Evolutionary conservation across 1,284 basidiomycete genomes (phyloP), one percentile per base, ranked within the genome.

Genomic region (Ceratobasidium sp.): DNA sequence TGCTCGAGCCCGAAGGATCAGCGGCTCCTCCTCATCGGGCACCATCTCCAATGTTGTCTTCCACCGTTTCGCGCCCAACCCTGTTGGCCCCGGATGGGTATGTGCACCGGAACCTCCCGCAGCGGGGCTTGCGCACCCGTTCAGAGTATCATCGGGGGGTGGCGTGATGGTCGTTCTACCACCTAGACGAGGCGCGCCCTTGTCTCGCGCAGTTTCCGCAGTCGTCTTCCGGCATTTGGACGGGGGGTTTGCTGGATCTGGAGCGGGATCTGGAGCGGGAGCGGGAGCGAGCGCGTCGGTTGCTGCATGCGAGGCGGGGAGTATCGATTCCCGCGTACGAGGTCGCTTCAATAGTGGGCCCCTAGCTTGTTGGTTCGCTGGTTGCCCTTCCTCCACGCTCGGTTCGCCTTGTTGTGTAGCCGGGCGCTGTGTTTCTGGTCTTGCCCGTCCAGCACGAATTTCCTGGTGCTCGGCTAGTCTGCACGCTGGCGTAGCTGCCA

Each of bases 401-500:
- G 38, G 38, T 38, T 8, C 38, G 38, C 38, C 38, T 8, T 38
- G 38, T 8, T 38, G 38, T 8, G 38, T 38, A 38, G 38, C 8
- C 38, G 38, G 38, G 38, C 8, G 38, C 4, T 8, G 4, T 38
- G 38, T 4, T 38, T 38, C 38, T 38, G 8, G 38, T 8, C 38
- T 38, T 18, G 48, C 10, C 48, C 48, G 18, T 18, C 48, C n/a
- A 50, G 48, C 48, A 6, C 16, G 48, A 16, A 18, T 14, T 10
- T 18, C 48, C 20, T 18, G 48, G 20, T 23, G n/a, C 23, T 67
- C 44, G 27, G 65, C 65, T 23, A 20, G 44, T 7, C 27, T 20
- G 30, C 65, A 67, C 27, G 50, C 65, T 20, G 41, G 44, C 4
- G 27, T 52, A 16, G 65, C 65, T 14, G 65, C 65, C 23, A 52